A percentile compares a stretch with the other conserved stretches of the same genome.
These are phyloP conservation scores for Ocimum tenuiflorum DNA, from an alignment of 257 asterid species.

Conservation along the genomic window DNA sequence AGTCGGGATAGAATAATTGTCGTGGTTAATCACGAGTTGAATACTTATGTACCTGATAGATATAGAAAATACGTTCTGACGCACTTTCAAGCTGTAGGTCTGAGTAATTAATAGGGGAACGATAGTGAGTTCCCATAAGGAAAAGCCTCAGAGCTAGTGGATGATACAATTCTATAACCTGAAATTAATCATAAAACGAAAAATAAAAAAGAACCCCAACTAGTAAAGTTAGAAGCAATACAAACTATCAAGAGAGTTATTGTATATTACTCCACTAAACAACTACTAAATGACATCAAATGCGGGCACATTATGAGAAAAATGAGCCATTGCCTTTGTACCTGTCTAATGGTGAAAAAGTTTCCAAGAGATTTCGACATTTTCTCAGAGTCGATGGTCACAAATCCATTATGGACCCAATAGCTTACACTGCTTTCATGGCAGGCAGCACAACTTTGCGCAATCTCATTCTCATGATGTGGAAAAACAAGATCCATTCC, in stretches of 20 bases:
- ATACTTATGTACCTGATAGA: slow-evolving; percentile 61
- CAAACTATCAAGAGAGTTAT: neutral
- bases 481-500: slow-evolving; percentile 98
- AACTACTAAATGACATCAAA: slow-evolving; percentile 2
- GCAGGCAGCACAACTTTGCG: slow-evolving; percentile 97
- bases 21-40: slow-evolving; percentile 3
- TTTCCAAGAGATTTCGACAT: slow-evolving; percentile 98
- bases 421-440: slow-evolving; percentile 56
- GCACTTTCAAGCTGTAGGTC: slow-evolving; percentile 78
- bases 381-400: slow-evolving; percentile 79
- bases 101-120: slow-evolving; percentile 90
- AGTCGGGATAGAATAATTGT: neutral
- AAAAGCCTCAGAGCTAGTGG: slow-evolving; percentile 85
- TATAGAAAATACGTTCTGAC: slow-evolving; percentile 82
- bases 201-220: neutral
- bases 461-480: slow-evolving; percentile 98
- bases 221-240: slow-evolving; percentile 2
- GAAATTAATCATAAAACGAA: slow-evolving; percentile 14
- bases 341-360: slow-evolving; percentile 94
- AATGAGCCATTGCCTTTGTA: slow-evolving; percentile 16
- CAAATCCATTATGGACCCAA: slow-evolving; percentile 98
- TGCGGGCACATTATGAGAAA: neutral
- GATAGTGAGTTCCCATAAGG: slow-evolving; percentile 83
- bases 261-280: neutral
- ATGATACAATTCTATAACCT: slow-evolving; percentile 87